Percentiles rank a stretch among this genome's conserved stretches.
These are phyloP conservation scores for Penicillium sp. DNA, from an alignment of 2,329 filamentous ascomycete species.

Conservation along the genomic window DNA sequence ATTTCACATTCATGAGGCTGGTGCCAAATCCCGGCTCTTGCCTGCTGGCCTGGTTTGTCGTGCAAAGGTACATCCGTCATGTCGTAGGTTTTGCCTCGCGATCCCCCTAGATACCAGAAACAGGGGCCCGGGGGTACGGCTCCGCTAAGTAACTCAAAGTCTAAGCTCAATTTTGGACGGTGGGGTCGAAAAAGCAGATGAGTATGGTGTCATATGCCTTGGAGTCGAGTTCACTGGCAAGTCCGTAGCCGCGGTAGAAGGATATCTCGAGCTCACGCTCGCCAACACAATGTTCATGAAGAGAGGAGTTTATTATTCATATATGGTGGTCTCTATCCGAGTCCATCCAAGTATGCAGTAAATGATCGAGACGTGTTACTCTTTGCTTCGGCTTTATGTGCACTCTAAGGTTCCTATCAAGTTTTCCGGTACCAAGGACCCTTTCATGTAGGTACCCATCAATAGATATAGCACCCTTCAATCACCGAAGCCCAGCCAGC, in stretches of 20 bases:
- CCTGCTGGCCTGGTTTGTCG: neutral
- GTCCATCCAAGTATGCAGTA: neutral
- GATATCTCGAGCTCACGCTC: neutral
- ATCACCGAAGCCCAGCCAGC: neutral
- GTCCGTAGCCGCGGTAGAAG: neutral
- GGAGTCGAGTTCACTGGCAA: neutral
- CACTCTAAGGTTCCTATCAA: too few relatives aligned
- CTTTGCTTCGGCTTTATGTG: too few relatives aligned
- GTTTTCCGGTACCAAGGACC: too few relatives aligned
- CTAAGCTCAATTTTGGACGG: constrained; percentile 9
- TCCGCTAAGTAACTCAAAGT: constrained; percentile 13
- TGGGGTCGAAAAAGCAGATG: neutral
- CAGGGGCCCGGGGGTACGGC: constrained; percentile 12
- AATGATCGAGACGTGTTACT: too few relatives aligned
- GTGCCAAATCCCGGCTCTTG: constrained; percentile 10
- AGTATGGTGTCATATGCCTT: neutral
- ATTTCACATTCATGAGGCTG: neutral
- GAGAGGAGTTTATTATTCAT: too few relatives aligned
- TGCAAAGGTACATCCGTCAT: neutral
- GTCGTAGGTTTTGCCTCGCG: neutral
- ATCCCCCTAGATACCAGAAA: constrained; percentile 11
- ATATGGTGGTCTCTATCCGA: neutral
- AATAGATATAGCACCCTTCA: neutral
- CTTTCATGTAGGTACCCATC: too few relatives aligned
- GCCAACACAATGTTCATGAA: too few relatives aligned